Evolutionary conservation across 164 flowering plant genomes (phyloP).

Genomic region (Piper betle): DNA sequence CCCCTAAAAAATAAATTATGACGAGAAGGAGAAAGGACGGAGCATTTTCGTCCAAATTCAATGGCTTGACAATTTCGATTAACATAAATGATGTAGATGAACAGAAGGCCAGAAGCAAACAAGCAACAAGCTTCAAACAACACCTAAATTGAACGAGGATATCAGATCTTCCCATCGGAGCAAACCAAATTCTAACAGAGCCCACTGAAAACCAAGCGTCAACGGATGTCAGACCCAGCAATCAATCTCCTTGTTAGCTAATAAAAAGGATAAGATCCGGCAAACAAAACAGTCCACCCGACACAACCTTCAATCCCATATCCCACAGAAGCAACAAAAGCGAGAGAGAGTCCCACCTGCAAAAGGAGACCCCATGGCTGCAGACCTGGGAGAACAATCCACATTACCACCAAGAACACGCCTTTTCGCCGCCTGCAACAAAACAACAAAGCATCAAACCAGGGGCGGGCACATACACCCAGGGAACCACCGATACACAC

Average conservation of each 20-base stretch:
- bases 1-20: too few relatives aligned
- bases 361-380: slow-evolving; percentile 28
- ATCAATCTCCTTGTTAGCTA: not conserved
- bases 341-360: slow-evolving; percentile 21
- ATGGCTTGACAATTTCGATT: too few relatives aligned
- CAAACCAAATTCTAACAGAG: not conserved
- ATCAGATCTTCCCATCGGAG: not conserved
- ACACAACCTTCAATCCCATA: not conserved
- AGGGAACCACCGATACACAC: not conserved
- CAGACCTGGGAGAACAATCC: slow-evolving; percentile 7
- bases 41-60: too few relatives aligned
- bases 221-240: not conserved
- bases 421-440: slow-evolving; percentile 20
- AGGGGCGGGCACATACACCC: not conserved
- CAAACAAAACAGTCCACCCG: not conserved
- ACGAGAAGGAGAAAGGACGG: too few relatives aligned
- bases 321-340: too few relatives aligned
- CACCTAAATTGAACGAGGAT: too few relatives aligned
- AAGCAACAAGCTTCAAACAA: too few relatives aligned
- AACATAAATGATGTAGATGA: too few relatives aligned
- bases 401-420: slow-evolving; percentile 28
- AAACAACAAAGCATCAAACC: not conserved
- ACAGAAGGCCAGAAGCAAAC: too few relatives aligned
- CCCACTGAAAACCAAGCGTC: not conserved
- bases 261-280: not conserved